A percentile compares a stretch with the other conserved stretches of the same genome.
Evolutionary conservation across 2,329 filamentous ascomycete genomes (phyloP).

Genomic region (Stachybotrys echinatus): DNA sequence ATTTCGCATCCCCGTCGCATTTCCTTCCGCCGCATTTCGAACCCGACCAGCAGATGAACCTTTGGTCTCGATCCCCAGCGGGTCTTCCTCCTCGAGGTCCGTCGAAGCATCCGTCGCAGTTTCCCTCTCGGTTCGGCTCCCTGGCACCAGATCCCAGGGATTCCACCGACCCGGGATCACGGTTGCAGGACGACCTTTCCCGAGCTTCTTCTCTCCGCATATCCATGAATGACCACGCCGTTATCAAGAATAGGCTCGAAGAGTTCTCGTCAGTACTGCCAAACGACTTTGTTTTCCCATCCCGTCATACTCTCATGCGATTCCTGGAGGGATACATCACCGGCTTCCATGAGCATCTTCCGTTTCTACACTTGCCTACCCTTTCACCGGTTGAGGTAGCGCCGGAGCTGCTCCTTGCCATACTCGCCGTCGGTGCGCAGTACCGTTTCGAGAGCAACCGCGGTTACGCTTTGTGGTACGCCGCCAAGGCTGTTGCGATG

Average conservation of each 20-base stretch:
- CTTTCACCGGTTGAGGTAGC: slow-evolving; percentile 59
- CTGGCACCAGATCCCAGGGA: slow-evolving; percentile 49
- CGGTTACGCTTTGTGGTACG: slow-evolving; percentile 57
- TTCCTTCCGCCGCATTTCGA: slow-evolving; percentile 52
- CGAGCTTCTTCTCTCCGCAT: slow-evolving; percentile 38
- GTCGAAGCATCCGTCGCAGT: slow-evolving; percentile 45
- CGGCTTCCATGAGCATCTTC: slow-evolving; percentile 55
- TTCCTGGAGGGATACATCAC: slow-evolving; percentile 67
- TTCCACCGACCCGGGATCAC: slow-evolving; percentile 13
- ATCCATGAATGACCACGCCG: slow-evolving; percentile 47
- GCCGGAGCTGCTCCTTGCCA: slow-evolving; percentile 61
- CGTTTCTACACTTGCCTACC: slow-evolving; percentile 63
- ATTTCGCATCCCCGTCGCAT: slow-evolving; percentile 48
- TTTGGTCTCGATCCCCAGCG: slow-evolving; percentile 42
- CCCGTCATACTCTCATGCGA: slow-evolving; percentile 61
- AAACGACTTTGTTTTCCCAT: slow-evolving; percentile 61
- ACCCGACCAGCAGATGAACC: slow-evolving; percentile 44
- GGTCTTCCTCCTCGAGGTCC: slow-evolving; percentile 31
- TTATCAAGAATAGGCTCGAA: slow-evolving; percentile 53
- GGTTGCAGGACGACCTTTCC: slow-evolving; percentile 23
- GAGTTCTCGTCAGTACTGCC: slow-evolving; percentile 58
- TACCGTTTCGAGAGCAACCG: slow-evolving; percentile 58
- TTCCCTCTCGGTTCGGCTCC: slow-evolving; percentile 50
- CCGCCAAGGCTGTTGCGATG: slow-evolving; percentile 50
- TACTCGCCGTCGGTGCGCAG: slow-evolving; percentile 62